Percentiles rank a stretch among this genome's conserved stretches.
These are phyloP conservation scores for Xylaria curta DNA, from an alignment of 495 filamentous ascomycete genomes.

Conservation along the genomic window DNA sequence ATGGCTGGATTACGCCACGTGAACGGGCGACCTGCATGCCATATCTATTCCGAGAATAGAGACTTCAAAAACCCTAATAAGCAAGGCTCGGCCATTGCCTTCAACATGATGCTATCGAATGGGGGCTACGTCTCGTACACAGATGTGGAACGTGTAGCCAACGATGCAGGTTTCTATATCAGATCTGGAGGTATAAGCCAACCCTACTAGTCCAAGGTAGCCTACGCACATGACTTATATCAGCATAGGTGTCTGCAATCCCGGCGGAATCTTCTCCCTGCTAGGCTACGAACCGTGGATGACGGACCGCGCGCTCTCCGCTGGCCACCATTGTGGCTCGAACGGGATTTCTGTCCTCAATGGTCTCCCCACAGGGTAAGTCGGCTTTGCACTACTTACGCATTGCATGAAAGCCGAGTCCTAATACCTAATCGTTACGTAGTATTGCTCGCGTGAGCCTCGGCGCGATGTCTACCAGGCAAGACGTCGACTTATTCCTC, in stretches of 20 bases:
- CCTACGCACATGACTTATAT: conserved; percentile 16
- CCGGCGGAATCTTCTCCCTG: conserved; percentile 52
- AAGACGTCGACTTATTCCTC: conserved; percentile 66
- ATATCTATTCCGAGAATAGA: conserved; percentile 64
- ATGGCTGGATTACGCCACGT: conserved; percentile 61
- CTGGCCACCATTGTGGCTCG: conserved; percentile 67
- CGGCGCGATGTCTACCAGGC: conserved; percentile 71
- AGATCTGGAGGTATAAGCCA: conserved; percentile 64
- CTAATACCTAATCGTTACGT: conserved; percentile 24
- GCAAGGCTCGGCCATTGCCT: conserved; percentile 75
- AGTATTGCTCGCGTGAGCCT: conserved; percentile 71
- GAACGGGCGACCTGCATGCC: conserved; percentile 63
- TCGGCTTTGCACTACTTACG: conserved; percentile 17
- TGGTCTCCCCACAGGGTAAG: conserved; percentile 60
- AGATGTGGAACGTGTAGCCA: conserved; percentile 68
- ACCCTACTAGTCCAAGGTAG: conserved; percentile 45
- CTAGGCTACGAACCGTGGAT: conserved; percentile 63
- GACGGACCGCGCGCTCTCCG: conserved; percentile 64
- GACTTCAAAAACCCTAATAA: conserved; percentile 61
- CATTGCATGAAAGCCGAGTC: neutral
- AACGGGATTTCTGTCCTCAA: conserved; percentile 56
- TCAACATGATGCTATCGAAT: conserved; percentile 64
- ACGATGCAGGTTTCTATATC: conserved; percentile 67
- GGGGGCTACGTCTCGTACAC: conserved; percentile 64
- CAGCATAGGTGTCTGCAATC: conserved; percentile 51